Evolutionary conservation across 1,284 basidiomycete genomes (phyloP), one percentile per base, ranked within the genome.

Genomic region (Porodaedalea pini): DNA sequence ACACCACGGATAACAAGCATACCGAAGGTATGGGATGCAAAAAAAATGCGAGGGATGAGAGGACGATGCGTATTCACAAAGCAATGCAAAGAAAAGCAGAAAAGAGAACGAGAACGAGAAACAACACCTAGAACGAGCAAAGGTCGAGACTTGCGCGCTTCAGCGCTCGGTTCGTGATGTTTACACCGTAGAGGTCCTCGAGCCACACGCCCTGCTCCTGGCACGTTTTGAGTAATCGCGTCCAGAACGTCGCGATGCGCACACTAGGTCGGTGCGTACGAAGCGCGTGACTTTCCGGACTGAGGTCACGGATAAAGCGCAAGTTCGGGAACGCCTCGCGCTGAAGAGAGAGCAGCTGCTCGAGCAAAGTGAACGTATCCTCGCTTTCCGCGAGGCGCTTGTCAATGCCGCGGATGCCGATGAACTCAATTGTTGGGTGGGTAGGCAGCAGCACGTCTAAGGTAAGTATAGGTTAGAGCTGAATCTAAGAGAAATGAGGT

Each of bases 361-460:
- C 81, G 29, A 75, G 71, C 40, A 89, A 74, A 63, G 79, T 77
- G 68, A 88, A 89, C 67, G 85, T 87, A 13, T 80, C 77, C 41
- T 77, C 72, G 39, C 75, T 72, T 32, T 75, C 73, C 65, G 63
- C 69, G 47, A 88, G 70, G 53, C 86, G 76, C 60, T 79, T 78
- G 67, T 87, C 82, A 65, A 89, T 81, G 63, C 85, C 86, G 27
- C 85, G 76, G 56, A 89, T 82, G 11, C 85, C 86, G 60, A 89
- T 88, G 57, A 88, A 75, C 66, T 82, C 72, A 13, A 89, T 68
- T 10, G 70, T 73, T 0, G 80, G 78, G 65, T 89, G 86, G 3
- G 78, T 68, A 11, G 85, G 83, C 27, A 89, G 74, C 5, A 89
- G 72, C 31, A 86, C 75, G 60, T 89, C 87, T 23, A 23, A 11